A percentile compares a stretch with the other conserved stretches of the same genome.
Evolutionary conservation across 1,284 basidiomycete genomes (phyloP).

Genomic region (Ustilago crameri): DNA sequence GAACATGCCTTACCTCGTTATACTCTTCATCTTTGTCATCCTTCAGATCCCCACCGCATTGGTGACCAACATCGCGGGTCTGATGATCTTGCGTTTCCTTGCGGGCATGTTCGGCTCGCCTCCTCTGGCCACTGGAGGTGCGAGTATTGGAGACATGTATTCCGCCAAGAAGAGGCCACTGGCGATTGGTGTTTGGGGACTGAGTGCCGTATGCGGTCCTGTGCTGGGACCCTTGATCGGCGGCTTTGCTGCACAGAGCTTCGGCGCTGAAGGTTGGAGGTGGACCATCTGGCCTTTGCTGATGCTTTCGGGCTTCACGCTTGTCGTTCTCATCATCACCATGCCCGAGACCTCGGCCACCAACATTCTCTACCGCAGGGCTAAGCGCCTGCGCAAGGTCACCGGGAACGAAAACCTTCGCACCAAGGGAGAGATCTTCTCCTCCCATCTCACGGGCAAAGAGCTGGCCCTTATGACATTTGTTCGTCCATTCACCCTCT

Average conservation of each 20-base stretch:
- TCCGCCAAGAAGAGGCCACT: constrained; percentile 20
- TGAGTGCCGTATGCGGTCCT: constrained; percentile 49
- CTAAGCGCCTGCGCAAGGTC: constrained; percentile 65
- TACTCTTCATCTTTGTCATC: constrained; percentile 49
- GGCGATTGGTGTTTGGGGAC: constrained; percentile 53
- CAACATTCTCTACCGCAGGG: constrained; percentile 68
- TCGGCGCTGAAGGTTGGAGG: constrained; percentile 39
- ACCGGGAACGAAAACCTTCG: constrained; percentile 68
- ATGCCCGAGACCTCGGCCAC: constrained; percentile 68
- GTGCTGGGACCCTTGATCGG: constrained; percentile 57
- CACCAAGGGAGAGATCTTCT: constrained; percentile 66
- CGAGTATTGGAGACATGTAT: constrained; percentile 55
- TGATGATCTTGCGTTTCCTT: constrained; percentile 57
- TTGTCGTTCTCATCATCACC: constrained; percentile 56
- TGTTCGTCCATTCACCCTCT: constrained; percentile 58
- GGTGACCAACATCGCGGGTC: constrained; percentile 34
- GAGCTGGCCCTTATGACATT: constrained; percentile 55
- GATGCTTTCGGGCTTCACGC: constrained; percentile 63
- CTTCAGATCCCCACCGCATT: constrained; percentile 50
- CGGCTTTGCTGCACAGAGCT: constrained; percentile 46
- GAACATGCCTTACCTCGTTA: constrained; percentile 43
- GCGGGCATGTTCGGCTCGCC: constrained; percentile 56
- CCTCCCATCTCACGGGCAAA: constrained; percentile 35
- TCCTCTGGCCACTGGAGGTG: constrained; percentile 58
- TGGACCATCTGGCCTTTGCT: constrained; percentile 68